A percentile compares a stretch with the other conserved stretches of the same genome.
Evolutionary conservation across 2,329 filamentous ascomycete species (phyloP).

Genomic region (Stachybotrys echinatus): DNA sequence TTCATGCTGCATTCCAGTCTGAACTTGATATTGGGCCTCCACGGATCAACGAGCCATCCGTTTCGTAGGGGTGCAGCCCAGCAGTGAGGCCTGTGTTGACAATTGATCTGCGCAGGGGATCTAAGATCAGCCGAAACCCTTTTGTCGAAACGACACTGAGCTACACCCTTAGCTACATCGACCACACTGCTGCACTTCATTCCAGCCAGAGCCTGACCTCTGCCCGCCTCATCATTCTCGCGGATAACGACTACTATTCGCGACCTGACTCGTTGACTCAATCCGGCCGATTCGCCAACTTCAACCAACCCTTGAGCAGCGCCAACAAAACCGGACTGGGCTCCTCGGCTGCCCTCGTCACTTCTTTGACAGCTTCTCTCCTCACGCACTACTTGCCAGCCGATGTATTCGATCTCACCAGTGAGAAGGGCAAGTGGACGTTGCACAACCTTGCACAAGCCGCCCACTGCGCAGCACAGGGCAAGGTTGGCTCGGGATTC

Average conservation of each 20-base stretch:
- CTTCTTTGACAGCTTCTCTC: conserved; percentile 72
- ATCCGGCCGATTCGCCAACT: conserved; percentile 64
- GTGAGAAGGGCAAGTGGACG: conserved; percentile 47
- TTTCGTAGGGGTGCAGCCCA: too few relatives aligned
- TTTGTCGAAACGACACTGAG: conserved; percentile 90
- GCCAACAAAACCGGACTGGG: conserved; percentile 96
- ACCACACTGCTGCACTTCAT: conserved; percentile 31
- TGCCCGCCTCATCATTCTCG: conserved; percentile 76
- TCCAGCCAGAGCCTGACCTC: conserved; percentile 53
- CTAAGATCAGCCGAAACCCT: conserved; percentile 54
- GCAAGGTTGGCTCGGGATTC: conserved; percentile 93
- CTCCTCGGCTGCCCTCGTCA: conserved; percentile 90
- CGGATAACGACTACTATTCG: conserved; percentile 97
- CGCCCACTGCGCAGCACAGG: conserved; percentile 91
- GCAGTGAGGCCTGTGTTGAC: not conserved
- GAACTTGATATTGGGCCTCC: too few relatives aligned
- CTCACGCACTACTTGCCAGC: conserved; percentile 68
- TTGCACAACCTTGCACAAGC: conserved; percentile 93
- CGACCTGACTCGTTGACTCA: conserved; percentile 29
- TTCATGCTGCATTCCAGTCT: too few relatives aligned
- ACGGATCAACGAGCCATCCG: too few relatives aligned
- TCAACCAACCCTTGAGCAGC: conserved; percentile 66
- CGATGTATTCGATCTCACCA: conserved; percentile 50
- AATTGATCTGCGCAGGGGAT: conserved; percentile 29
- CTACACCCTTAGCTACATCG: conserved; percentile 82